Percentiles rank a stretch among this genome's conserved stretches.
phyloP scores from a whole-genome alignment of 805 yeast species.

The Metschnikowia gelsemii region DNA sequence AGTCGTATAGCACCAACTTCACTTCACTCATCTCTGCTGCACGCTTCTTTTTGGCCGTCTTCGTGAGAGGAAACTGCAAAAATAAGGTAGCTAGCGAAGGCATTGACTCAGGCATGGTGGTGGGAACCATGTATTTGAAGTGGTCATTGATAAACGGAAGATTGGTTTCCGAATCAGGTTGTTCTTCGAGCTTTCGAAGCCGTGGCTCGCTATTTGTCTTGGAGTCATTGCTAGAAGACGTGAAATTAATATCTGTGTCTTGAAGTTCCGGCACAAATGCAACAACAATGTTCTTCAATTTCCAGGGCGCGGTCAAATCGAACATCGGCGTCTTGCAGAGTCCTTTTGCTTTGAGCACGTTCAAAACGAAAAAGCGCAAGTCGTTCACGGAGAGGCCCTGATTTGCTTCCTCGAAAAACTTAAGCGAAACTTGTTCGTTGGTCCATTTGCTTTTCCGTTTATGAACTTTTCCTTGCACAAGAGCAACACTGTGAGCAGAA shows the following conservation, averaged over 20 bases:
- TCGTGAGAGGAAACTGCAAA: slow-evolving; percentile 54
- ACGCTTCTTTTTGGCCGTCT: slow-evolving; percentile 50
- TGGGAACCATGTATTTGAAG: slow-evolving; percentile 48
- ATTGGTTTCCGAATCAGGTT: slow-evolving; percentile 6
- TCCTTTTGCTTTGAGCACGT: slow-evolving; percentile 10
- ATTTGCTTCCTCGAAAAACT: background rate
- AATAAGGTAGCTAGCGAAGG: slow-evolving; percentile 57
- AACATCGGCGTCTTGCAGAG: slow-evolving; percentile 10
- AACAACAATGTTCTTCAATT: slow-evolving; percentile 46
- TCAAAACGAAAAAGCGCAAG: slow-evolving; percentile 8
- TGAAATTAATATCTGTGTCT: slow-evolving; percentile 27
- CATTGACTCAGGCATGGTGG: slow-evolving; percentile 57
- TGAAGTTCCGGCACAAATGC: slow-evolving; percentile 67
- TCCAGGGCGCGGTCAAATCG: slow-evolving; percentile 13
- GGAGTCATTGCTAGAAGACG: background rate
- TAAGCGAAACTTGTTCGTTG: slow-evolving; percentile 21
- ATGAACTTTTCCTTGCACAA: slow-evolving; percentile 25
- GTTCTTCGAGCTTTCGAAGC: slow-evolving; percentile 4
- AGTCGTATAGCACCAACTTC: slow-evolving; percentile 49
- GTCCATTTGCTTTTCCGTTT: slow-evolving; percentile 36
- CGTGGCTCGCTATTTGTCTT: slow-evolving; percentile 1
- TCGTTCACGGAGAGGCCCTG: slow-evolving; percentile 9
- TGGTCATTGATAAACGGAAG: slow-evolving; percentile 35
- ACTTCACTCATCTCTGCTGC: slow-evolving; percentile 31
- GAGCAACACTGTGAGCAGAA: slow-evolving; percentile 28